Conservation (phyloP, 768 basidiomycete species). For the Termitomyces sp. region DNA sequence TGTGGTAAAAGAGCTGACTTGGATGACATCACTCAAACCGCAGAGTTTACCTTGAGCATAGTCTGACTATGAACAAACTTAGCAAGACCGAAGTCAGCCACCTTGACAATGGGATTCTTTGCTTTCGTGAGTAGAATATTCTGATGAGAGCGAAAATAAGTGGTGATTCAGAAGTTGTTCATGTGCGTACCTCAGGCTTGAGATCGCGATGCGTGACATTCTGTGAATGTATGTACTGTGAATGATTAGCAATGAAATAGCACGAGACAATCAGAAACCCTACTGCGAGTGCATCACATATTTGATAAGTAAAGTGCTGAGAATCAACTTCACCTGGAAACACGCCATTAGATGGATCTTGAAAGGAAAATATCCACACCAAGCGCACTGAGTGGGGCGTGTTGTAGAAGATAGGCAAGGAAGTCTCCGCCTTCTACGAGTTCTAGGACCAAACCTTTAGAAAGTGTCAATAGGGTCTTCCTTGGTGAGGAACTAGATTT, state of each 20-base stretch:
- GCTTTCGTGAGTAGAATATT: slow-evolving; percentile 77
- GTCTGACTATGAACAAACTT: slow-evolving; percentile 80
- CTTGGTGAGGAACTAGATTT: not conserved
- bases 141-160: slow-evolving; percentile 25
- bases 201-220: slow-evolving; percentile 91
- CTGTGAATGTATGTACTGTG: slow-evolving; percentile 60
- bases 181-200: slow-evolving; percentile 67
- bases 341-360: slow-evolving; percentile 2
- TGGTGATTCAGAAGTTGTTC: not conserved
- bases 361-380: not conserved
- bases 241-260: not conserved
- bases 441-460: slow-evolving; percentile 73
- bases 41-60: slow-evolving; percentile 56
- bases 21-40: not conserved
- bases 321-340: slow-evolving; percentile 47
- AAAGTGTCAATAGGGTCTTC: not conserved
- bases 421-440: slow-evolving; percentile 86
- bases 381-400: slow-evolving; percentile 53
- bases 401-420: slow-evolving; percentile 64
- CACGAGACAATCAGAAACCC: slow-evolving; percentile 14
- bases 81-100: slow-evolving; percentile 95
- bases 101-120: slow-evolving; percentile 69
- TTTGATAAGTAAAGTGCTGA: slow-evolving; percentile 70
- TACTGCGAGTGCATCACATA: slow-evolving; percentile 79
- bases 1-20: slow-evolving; percentile 17